A percentile compares a stretch with the other conserved stretches of the same genome.
Conservation (phyloP, 176 grass and related monocot species). For the Eleusine indica region DNA sequence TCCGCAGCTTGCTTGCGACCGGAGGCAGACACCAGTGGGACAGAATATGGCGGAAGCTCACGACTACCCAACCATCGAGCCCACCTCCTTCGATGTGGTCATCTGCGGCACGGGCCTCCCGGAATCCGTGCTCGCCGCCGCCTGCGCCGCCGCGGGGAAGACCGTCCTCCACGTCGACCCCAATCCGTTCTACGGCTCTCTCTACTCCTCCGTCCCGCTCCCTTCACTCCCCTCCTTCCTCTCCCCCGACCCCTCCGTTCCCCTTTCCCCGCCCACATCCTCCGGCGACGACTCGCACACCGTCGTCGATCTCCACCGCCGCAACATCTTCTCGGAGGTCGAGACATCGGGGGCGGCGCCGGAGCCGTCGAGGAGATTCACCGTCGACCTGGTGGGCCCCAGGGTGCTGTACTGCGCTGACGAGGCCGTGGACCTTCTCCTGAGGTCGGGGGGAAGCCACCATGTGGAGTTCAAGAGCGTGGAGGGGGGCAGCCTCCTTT, state of each 20-base stretch:
- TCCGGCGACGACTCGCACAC: slow-evolving; percentile 3
- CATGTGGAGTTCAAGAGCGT: slow-evolving; percentile 97
- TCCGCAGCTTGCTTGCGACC: background rate
- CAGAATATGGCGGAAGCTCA: slow-evolving; percentile 55
- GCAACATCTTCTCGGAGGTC: slow-evolving; percentile 54
- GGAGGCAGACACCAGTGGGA: background rate
- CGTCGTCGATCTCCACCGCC: slow-evolving; percentile 49
- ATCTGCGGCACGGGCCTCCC: slow-evolving; percentile 80
- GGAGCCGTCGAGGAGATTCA: slow-evolving; percentile 60
- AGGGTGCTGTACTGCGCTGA: slow-evolving; percentile 88
- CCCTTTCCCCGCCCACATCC: slow-evolving; percentile 20
- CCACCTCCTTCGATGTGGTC: slow-evolving; percentile 78
- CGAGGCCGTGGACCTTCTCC: slow-evolving; percentile 73
- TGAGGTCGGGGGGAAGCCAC: slow-evolving; percentile 69
- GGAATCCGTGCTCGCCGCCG: slow-evolving; percentile 76
- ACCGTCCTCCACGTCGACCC: slow-evolving; percentile 90
- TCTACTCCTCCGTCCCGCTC: slow-evolving; percentile 75
- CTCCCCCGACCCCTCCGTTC: slow-evolving; percentile 11
- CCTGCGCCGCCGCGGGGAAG: slow-evolving; percentile 64
- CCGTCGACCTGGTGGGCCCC: slow-evolving; percentile 70
- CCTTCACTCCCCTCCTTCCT: slow-evolving; percentile 54
- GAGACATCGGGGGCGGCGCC: slow-evolving; percentile 58
- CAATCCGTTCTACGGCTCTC: slow-evolving; percentile 84
- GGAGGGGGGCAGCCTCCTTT: slow-evolving; percentile 68
- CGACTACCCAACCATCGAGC: slow-evolving; percentile 76